These are phyloP conservation scores for Rhynchosporium secalis DNA, from an alignment of 2,329 filamentous ascomycete genomes.

Conservation along the genomic window DNA sequence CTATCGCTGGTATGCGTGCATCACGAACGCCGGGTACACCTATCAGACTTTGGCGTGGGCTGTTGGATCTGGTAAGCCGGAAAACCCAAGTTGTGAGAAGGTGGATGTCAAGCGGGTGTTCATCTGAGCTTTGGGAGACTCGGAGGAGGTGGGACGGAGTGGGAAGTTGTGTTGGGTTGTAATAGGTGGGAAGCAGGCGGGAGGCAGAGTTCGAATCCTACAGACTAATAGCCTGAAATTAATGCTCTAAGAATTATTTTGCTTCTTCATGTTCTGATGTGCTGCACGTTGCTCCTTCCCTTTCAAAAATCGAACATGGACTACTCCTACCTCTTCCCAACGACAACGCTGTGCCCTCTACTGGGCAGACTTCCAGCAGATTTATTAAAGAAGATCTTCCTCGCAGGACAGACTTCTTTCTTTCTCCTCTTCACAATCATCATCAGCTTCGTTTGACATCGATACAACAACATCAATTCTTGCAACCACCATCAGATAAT, in stretches of 20 bases:
- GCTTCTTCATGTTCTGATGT: not conserved
- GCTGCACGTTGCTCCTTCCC: not conserved
- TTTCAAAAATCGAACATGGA: not conserved
- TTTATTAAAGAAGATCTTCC: no score
- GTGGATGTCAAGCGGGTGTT: conserved; percentile 44
- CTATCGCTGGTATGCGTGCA: conserved; percentile 48
- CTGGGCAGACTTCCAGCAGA: no score
- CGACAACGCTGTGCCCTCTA: not conserved
- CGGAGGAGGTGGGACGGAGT: not conserved
- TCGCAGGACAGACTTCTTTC: no score
- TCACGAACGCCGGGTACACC: conserved; percentile 45
- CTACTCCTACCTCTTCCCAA: not conserved
- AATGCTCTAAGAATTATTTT: not conserved
- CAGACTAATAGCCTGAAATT: not conserved
- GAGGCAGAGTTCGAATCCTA: not conserved
- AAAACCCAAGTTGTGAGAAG: conserved; percentile 48
- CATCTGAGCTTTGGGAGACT: conserved; percentile 7
- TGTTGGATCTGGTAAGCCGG: conserved; percentile 42
- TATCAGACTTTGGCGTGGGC: conserved; percentile 48
- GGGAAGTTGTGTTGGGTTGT: not conserved
- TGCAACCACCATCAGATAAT: not conserved
- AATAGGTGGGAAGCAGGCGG: not conserved
- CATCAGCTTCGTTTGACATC: not conserved
- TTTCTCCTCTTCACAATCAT: no score
- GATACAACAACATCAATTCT: not conserved